A percentile compares a stretch with the other conserved stretches of the same genome.
phyloP scores from a whole-genome alignment of 2,329 filamentous ascomycete species.

The Ophiocordyceps sinensis region DNA sequence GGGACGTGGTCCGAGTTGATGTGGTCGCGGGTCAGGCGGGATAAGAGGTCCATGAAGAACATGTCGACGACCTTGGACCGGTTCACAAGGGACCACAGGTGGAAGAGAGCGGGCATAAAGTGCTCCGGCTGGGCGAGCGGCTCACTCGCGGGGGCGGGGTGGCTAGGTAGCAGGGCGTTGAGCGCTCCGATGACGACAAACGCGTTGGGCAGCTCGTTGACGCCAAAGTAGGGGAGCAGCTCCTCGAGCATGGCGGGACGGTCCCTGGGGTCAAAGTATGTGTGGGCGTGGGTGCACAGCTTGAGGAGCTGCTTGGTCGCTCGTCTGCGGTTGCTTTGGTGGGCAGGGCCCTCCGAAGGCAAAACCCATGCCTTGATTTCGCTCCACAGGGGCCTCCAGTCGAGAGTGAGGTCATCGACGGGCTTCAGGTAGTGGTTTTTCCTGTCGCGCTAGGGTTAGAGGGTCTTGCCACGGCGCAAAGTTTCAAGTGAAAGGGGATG shows the following conservation, averaged over 20 bases:
- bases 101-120: conserved; percentile 88
- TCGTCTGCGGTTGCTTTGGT: conserved; percentile 40
- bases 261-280: conserved; percentile 84
- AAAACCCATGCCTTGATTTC: conserved; percentile 85
- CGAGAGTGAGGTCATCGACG: conserved; percentile 74
- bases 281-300: conserved; percentile 76
- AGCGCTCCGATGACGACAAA: conserved; percentile 85
- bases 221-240: conserved; percentile 77
- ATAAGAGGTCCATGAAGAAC: conserved; percentile 80
- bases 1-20: conserved; percentile 59
- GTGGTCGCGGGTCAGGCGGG: conserved; percentile 73
- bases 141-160: conserved; percentile 56
- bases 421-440: conserved; percentile 93
- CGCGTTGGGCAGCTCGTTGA: conserved; percentile 79
- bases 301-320: conserved; percentile 60
- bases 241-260: conserved; percentile 70
- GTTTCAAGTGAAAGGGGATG: neutral
- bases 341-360: conserved; percentile 63
- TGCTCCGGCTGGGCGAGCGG: conserved; percentile 71
- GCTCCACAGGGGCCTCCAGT: conserved; percentile 87
- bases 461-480: neutral
- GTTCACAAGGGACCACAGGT: conserved; percentile 87
- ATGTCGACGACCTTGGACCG: conserved; percentile 78
- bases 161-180: conserved; percentile 78
- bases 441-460: conserved; percentile 26